Evolutionary conservation across 169 alveolate species (phyloP).

Genomic region (Neospora caninum): DNA sequence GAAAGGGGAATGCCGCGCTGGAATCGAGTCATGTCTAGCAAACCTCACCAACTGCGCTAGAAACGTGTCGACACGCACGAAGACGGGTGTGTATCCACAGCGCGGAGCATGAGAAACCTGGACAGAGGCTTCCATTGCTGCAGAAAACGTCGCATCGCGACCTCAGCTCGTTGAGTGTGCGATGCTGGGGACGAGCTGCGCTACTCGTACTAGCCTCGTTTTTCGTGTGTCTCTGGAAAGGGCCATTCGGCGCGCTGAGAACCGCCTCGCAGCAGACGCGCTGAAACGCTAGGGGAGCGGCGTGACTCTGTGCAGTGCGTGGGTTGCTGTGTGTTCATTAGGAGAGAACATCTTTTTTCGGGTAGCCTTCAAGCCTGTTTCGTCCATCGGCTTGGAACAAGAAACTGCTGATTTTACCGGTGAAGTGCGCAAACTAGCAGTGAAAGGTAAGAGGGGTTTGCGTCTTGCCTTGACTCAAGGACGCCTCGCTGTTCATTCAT

Average conservation of each 20-base stretch:
- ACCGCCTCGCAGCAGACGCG: too few relatives aligned
- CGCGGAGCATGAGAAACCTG: too few relatives aligned
- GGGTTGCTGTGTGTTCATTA: not conserved
- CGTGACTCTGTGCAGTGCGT: not conserved
- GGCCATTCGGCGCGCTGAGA: too few relatives aligned
- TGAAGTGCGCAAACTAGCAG: not conserved
- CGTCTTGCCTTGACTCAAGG: not conserved
- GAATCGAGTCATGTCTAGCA: too few relatives aligned
- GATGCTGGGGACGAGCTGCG: not conserved
- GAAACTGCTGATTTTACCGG: conserved; percentile 72
- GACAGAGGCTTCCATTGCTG: not conserved
- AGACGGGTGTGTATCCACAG: too few relatives aligned
- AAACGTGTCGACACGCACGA: too few relatives aligned
- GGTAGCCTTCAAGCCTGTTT: conserved; percentile 84
- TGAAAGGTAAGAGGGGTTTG: conserved; percentile 10
- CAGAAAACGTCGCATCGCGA: not conserved
- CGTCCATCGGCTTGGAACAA: conserved; percentile 78
- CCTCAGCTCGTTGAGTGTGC: not conserved
- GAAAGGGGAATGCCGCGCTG: too few relatives aligned
- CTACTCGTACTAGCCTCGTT: too few relatives aligned
- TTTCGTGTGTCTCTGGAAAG: too few relatives aligned
- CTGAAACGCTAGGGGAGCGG: too few relatives aligned
- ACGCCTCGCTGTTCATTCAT: too few relatives aligned
- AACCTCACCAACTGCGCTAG: too few relatives aligned
- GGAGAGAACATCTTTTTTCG: conserved; percentile 63